Conservation (phyloP, 2,329 filamentous ascomycete species). For the Diplodia scrobiculata region DNA sequence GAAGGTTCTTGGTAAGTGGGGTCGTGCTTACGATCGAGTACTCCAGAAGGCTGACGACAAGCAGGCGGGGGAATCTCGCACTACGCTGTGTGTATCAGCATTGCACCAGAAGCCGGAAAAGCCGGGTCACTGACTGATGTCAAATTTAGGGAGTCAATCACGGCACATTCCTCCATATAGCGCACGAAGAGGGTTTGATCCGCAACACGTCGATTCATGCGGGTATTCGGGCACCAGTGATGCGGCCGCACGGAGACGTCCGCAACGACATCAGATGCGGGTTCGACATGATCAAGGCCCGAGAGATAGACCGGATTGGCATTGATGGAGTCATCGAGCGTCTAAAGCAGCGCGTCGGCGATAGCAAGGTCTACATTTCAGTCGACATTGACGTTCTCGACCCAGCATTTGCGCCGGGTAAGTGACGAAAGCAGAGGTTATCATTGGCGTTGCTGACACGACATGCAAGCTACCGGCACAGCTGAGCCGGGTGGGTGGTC, state of each 20-base stretch:
- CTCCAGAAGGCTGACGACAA: slow-evolving; percentile 27
- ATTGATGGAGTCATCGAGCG: slow-evolving; percentile 52
- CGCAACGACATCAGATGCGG: slow-evolving; percentile 62
- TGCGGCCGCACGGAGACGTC: slow-evolving; percentile 55
- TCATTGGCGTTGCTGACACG: background rate
- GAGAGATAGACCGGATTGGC: slow-evolving; percentile 57
- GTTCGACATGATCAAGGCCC: slow-evolving; percentile 59
- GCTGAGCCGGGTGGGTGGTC: slow-evolving; percentile 65
- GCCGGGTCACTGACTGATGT: background rate
- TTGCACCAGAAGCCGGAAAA: background rate
- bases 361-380: slow-evolving; percentile 58
- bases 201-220: slow-evolving; percentile 62
- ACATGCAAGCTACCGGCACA: slow-evolving; percentile 57
- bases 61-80: slow-evolving; percentile 60
- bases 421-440: slow-evolving; percentile 30
- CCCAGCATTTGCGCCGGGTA: slow-evolving; percentile 58
- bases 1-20: slow-evolving; percentile 51
- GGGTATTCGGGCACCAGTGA: slow-evolving; percentile 61
- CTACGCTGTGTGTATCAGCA: slow-evolving; percentile 54
- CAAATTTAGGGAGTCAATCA: slow-evolving; percentile 58
- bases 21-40: background rate
- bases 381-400: slow-evolving; percentile 62
- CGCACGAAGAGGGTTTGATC: slow-evolving; percentile 63
- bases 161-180: slow-evolving; percentile 64
- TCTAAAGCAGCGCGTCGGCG: slow-evolving; percentile 55